Conservation (phyloP, 257 asterid species). For the Thymus mandschuricus region DNA sequence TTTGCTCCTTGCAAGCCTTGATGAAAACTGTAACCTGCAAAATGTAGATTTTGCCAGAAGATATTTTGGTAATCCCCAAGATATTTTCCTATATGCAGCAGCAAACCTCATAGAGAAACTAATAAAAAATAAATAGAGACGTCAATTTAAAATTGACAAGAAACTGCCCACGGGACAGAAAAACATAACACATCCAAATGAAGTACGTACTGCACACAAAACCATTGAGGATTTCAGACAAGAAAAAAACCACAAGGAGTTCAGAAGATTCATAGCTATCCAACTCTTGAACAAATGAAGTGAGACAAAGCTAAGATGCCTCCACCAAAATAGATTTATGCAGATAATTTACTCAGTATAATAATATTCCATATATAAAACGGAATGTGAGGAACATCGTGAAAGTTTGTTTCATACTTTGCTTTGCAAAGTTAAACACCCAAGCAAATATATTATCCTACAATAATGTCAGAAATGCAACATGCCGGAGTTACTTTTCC, state of each 20-base stretch:
- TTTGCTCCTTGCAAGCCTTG: constrained; percentile 92
- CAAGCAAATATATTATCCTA: constrained; percentile 10
- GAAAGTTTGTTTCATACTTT: not conserved
- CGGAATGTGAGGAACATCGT: too few species aligned
- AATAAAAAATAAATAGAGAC: constrained; percentile 1
- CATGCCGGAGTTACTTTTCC: constrained; percentile 2
- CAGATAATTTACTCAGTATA: not conserved
- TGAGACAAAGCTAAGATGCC: not conserved
- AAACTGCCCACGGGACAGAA: constrained; percentile 11
- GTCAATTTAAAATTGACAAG: not conserved
- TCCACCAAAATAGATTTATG: not conserved
- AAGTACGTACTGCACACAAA: not conserved
- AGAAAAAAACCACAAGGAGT: not conserved
- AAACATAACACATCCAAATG: not conserved
- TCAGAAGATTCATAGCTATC: not conserved
- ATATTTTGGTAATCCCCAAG: not conserved
- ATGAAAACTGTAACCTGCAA: constrained; percentile 82
- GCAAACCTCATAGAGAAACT: constrained; percentile 25
- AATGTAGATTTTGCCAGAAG: constrained; percentile 18
- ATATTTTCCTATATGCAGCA: constrained; percentile 4
- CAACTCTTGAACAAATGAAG: not conserved
- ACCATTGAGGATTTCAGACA: not conserved
- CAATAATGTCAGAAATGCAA: not conserved
- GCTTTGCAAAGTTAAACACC: not conserved
- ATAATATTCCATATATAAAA: not conserved